Evolutionary conservation across 208 protist species (phyloP), one percentile per base, ranked within the genome.

Genomic region (Leishmania turanica): DNA sequence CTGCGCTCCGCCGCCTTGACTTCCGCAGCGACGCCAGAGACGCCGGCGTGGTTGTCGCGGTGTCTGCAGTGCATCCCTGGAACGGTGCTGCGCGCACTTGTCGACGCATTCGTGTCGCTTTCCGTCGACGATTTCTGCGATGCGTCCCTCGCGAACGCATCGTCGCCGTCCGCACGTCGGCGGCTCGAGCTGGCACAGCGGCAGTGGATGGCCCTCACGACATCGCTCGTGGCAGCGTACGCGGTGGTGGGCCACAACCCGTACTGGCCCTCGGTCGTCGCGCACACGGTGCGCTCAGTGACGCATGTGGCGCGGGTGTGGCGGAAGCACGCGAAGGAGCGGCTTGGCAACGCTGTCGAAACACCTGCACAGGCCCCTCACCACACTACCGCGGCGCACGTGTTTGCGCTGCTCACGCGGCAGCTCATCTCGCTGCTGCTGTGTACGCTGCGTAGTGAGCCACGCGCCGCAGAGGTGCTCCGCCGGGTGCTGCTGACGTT

Each of bases 231-330:
- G 19, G 76, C 73, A 21, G 81, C 82, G 37, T 94, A 94, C 81
- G 49, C 37, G 49, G 70, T 76, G 21, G 84, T 80, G 42, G 92
- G 92, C 0, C 91, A 93, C 76, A 84, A 95, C 60, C 88, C 92
- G 7, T 95, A 95, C 86, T 97, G 93, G 93, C 92, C 89, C 7
- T 78, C 82, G 7, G 66, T 96, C 37, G 71, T 94, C 34, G 83
- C 88, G 9, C 81, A 85, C 70, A 69, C 64, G 3, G 77, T 82
- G 8, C 65, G 72, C 49, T 45, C 66, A 3, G 37, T 82, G 6
- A 37, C 42, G 58, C 80, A 81, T 47, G 69, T 80, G 27, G 49
- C 74, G 21, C 68, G 72, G 9, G 77, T 34, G 70, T 82, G 79
- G 75, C 58, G 65, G 47, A 49, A 58, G 19, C 64, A 79, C n/a